phyloP scores from a whole-genome alignment of 2,329 filamentous ascomycete genomes.

The Elsinoe perseae region DNA sequence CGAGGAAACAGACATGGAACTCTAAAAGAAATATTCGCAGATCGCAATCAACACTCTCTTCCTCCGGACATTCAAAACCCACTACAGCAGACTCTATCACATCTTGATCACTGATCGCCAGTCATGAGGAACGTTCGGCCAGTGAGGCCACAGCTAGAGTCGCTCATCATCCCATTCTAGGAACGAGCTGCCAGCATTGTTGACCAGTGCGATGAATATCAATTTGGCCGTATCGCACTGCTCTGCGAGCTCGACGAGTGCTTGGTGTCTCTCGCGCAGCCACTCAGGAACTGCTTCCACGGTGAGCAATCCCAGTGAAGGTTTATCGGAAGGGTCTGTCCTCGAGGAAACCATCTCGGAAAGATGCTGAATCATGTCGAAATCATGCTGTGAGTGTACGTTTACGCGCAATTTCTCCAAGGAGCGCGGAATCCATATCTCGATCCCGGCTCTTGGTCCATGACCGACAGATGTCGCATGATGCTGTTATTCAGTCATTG shows the following conservation, averaged over 20 bases:
- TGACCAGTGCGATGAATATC: background rate
- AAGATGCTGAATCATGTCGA: too few species aligned
- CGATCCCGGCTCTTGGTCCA: too few species aligned
- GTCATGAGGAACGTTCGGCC: background rate
- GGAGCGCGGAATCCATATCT: background rate
- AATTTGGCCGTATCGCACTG: background rate
- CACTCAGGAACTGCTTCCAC: background rate
- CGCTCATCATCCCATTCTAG: background rate
- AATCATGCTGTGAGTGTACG: too few species aligned
- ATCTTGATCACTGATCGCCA: background rate
- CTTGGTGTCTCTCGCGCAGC: background rate
- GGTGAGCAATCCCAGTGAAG: background rate
- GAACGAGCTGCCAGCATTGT: background rate
- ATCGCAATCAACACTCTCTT: too few species aligned
- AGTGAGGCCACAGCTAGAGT: background rate
- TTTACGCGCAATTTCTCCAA: background rate
- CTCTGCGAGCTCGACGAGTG: background rate
- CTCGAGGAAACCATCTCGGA: too few species aligned
- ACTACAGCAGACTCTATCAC: too few species aligned
- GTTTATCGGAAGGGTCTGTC: too few species aligned
- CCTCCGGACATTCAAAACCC: too few species aligned
- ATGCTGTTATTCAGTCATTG: too few species aligned
- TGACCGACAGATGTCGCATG: too few species aligned
- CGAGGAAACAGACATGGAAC: too few species aligned
- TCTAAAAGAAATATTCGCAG: too few species aligned